These are phyloP conservation scores for Cymbidium sinense DNA, from an alignment of 106 monocot genomes.

Conservation along the genomic window DNA sequence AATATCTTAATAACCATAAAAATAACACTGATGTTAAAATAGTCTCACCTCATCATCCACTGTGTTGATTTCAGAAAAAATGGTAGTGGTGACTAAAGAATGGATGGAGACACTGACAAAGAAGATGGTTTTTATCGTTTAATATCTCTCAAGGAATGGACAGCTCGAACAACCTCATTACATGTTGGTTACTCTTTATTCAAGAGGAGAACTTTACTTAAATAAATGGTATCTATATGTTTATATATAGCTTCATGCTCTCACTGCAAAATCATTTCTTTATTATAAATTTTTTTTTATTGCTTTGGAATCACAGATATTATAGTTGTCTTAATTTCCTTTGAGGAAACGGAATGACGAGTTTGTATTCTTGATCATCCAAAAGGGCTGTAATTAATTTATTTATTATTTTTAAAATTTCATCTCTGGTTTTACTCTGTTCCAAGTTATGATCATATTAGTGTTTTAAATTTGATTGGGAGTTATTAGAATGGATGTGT, in stretches of 20 bases:
- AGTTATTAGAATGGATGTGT: conserved; percentile 95
- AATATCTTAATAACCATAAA: too few relatives aligned
- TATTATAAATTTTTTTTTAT: not conserved
- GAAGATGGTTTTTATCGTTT: conserved; percentile 60
- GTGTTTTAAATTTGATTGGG: conserved; percentile 23
- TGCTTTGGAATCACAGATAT: conserved; percentile 36
- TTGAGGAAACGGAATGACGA: conserved; percentile 70
- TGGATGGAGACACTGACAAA: conserved; percentile 36
- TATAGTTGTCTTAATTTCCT: conserved; percentile 51
- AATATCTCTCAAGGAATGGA: conserved; percentile 74
- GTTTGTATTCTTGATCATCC: conserved; percentile 79
- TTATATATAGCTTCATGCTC: too few relatives aligned
- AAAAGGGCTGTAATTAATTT: conserved; percentile 36
- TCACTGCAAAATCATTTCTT: not conserved
- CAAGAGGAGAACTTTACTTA: conserved; percentile 60
- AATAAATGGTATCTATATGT: conserved; percentile 38
- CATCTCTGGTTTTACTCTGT: not conserved
- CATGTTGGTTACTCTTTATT: conserved; percentile 76
- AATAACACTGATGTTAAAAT: too few relatives aligned
- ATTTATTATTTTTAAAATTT: not conserved
- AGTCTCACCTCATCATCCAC: too few relatives aligned
- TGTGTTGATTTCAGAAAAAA: too few relatives aligned
- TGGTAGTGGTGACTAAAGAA: conserved; percentile 24
- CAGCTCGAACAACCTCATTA: conserved; percentile 92
- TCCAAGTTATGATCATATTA: not conserved